Percentiles rank a stretch among this genome's conserved stretches.
Evolutionary conservation across 495 filamentous ascomycete genomes (phyloP).

Genomic region (Xylaria palmicola): DNA sequence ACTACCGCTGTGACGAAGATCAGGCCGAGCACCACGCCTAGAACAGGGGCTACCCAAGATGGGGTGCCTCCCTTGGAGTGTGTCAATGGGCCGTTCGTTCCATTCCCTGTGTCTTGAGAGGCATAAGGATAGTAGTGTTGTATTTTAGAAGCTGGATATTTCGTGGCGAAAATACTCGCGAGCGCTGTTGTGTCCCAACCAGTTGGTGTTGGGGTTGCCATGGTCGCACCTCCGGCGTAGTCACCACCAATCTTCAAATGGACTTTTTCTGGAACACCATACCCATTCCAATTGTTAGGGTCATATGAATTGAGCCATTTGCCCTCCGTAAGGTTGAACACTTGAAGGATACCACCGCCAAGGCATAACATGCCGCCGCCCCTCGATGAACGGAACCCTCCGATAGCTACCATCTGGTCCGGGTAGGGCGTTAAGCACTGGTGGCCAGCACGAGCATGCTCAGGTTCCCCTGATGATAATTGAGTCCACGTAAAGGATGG

Average conservation of each 20-base stretch:
- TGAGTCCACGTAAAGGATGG: slow-evolving; percentile 77
- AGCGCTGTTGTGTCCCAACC: slow-evolving; percentile 55
- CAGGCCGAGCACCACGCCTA: slow-evolving; percentile 66
- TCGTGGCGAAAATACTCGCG: slow-evolving; percentile 49
- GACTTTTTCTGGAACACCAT: slow-evolving; percentile 61
- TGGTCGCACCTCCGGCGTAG: slow-evolving; percentile 60
- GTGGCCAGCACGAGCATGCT: slow-evolving; percentile 59
- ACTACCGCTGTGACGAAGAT: slow-evolving; percentile 54
- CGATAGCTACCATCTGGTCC: slow-evolving; percentile 72
- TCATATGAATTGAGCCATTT: slow-evolving; percentile 61
- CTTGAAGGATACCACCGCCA: slow-evolving; percentile 51
- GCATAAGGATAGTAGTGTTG: slow-evolving; percentile 61
- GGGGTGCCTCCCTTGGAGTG: slow-evolving; percentile 54
- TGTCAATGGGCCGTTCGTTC: slow-evolving; percentile 29
- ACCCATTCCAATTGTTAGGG: slow-evolving; percentile 55
- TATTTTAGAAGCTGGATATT: slow-evolving; percentile 59
- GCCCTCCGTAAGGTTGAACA: slow-evolving; percentile 63
- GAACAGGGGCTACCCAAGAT: slow-evolving; percentile 59
- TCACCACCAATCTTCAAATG: slow-evolving; percentile 60
- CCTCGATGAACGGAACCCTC: slow-evolving; percentile 42
- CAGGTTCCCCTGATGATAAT: slow-evolving; percentile 45
- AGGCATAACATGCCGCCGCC: slow-evolving; percentile 44
- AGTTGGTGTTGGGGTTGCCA: slow-evolving; percentile 40
- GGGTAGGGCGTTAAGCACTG: slow-evolving; percentile 67
- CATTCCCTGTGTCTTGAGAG: slow-evolving; percentile 27